These are phyloP conservation scores for Amphicarpaea edgeworthii DNA, from an alignment of 306 rosid species.

Conservation along the genomic window DNA sequence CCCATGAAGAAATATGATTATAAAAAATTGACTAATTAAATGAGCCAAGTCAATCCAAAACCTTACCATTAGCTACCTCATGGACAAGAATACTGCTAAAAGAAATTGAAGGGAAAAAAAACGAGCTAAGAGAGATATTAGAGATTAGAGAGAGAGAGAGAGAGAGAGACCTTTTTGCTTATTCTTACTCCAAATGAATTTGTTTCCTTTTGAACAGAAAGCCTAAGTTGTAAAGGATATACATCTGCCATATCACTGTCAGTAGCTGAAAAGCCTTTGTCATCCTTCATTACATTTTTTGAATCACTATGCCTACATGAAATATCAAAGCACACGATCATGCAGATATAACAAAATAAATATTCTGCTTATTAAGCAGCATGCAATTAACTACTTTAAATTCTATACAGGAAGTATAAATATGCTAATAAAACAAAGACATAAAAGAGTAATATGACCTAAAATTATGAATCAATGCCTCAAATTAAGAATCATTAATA, in stretches of 20 bases:
- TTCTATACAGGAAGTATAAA: constrained; percentile 28
- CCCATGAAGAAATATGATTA: constrained; percentile 31
- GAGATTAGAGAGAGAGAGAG: too few species aligned
- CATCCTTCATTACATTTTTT: constrained; percentile 67
- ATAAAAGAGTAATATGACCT: background rate
- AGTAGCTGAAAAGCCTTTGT: constrained; percentile 73
- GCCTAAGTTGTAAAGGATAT: constrained; percentile 93
- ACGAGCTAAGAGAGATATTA: constrained; percentile 18
- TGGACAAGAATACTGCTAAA: constrained; percentile 23
- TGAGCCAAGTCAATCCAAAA: constrained; percentile 30
- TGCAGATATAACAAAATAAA: constrained; percentile 42
- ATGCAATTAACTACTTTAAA: constrained; percentile 25
- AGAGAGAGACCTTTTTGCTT: constrained; percentile 80
- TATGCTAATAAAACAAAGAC: constrained; percentile 40
- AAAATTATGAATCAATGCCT: constrained; percentile 26
- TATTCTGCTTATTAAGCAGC: constrained; percentile 17
- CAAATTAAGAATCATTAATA: constrained; percentile 28
- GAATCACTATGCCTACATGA: constrained; percentile 84
- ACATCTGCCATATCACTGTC: constrained; percentile 85
- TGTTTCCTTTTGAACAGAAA: constrained; percentile 76
- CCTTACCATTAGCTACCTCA: constrained; percentile 37
- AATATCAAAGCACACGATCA: constrained; percentile 42
- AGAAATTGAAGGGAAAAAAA: constrained; percentile 9
- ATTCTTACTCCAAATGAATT: constrained; percentile 83
- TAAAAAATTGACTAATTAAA: constrained; percentile 23